A percentile compares a stretch with the other conserved stretches of the same genome.
These are phyloP conservation scores for Lepidium africanum DNA, from an alignment of 345 rosid genomes.

Conservation along the genomic window DNA sequence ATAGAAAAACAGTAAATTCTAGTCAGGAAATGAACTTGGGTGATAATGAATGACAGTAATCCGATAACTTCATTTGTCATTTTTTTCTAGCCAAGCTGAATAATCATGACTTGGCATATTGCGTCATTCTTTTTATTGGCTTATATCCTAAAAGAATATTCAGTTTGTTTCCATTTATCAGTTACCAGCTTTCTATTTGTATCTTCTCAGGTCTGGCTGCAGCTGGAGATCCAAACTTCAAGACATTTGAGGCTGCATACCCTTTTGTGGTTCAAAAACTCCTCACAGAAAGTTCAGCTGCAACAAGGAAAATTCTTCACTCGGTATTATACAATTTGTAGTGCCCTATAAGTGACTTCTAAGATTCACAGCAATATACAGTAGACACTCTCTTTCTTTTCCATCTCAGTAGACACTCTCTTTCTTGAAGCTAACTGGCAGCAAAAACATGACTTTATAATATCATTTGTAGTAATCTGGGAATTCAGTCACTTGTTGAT, in stretches of 20 bases:
- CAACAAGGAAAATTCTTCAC: slow-evolving; percentile 64
- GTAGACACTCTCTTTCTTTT: neutral
- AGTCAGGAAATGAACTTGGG: neutral
- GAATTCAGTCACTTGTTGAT: neutral
- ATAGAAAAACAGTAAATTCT: neutral
- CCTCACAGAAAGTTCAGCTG: slow-evolving; percentile 69
- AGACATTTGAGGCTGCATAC: slow-evolving; percentile 93
- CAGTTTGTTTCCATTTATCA: neutral
- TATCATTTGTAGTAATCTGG: neutral
- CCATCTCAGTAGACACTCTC: neutral
- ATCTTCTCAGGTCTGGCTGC: slow-evolving; percentile 70
- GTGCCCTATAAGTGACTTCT: neutral
- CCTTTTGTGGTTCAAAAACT: slow-evolving; percentile 83
- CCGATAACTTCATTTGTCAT: neutral
- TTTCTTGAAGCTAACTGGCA: neutral
- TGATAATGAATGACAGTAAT: neutral
- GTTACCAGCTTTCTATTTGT: slow-evolving; percentile 1
- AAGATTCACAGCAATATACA: neutral
- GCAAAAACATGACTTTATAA: neutral
- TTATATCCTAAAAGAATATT: neutral
- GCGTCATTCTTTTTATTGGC: neutral
- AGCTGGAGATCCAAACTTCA: slow-evolving; percentile 70
- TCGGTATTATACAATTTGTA: slow-evolving; percentile 40
- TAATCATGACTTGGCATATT: neutral
- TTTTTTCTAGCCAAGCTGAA: neutral